Percentiles rank a stretch among this genome's conserved stretches.
Conservation (phyloP, 2,329 filamentous ascomycete genomes). For the Phyllosticta citriasiana region DNA sequence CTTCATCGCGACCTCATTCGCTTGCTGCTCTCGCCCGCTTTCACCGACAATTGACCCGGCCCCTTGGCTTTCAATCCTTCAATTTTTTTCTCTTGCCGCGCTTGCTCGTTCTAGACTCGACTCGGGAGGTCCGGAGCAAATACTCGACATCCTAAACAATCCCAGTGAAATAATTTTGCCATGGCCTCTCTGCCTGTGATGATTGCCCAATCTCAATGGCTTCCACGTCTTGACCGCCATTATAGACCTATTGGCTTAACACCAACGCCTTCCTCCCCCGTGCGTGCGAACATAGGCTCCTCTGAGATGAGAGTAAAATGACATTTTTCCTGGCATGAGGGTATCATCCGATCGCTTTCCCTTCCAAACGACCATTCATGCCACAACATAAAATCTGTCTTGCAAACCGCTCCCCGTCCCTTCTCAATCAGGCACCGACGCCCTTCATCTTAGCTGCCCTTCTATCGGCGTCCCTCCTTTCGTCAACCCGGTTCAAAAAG, state of each 20-base stretch:
- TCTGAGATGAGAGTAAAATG: too few species aligned
- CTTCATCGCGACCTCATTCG: background rate
- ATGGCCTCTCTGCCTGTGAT: too few species aligned
- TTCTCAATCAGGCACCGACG: background rate
- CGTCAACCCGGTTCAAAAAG: constrained; percentile 50
- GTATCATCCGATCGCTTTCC: background rate
- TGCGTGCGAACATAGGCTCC: too few species aligned
- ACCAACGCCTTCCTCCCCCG: too few species aligned
- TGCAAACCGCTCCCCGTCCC: background rate
- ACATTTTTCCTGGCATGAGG: background rate
- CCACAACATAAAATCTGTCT: background rate
- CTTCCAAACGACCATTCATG: background rate
- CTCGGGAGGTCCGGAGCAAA: background rate
- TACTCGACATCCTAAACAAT: too few species aligned
- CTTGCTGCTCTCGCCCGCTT: background rate
- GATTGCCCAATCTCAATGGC: too few species aligned
- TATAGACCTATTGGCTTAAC: too few species aligned
- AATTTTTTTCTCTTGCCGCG: background rate
- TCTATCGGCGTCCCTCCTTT: constrained; percentile 46
- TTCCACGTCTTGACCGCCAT: too few species aligned
- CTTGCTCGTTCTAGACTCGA: background rate
- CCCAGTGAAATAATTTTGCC: too few species aligned
- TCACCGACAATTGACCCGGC: background rate
- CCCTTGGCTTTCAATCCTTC: background rate
- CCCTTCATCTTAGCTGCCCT: constrained; percentile 33